Conservation (phyloP, 768 basidiomycete genomes). For the Pilatotrama ljubarskyi region DNA sequence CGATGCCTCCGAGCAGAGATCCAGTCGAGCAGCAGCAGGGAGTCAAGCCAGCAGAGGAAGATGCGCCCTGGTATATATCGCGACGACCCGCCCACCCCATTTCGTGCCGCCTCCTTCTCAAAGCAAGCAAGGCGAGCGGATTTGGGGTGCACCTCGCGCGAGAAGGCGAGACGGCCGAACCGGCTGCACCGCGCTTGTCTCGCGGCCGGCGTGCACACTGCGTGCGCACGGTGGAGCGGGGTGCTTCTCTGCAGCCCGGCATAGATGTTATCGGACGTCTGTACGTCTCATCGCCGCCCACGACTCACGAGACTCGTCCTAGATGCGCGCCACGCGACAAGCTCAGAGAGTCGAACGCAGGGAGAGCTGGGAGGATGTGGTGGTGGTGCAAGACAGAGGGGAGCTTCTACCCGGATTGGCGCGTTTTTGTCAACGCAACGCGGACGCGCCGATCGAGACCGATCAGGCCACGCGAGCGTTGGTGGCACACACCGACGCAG, state of each 20-base stretch:
- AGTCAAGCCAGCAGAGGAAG: not conserved
- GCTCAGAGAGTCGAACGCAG: not conserved
- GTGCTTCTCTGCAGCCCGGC: slow-evolving; percentile 2
- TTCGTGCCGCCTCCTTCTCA: not conserved
- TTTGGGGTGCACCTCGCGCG: slow-evolving; percentile 9
- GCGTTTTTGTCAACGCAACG: not conserved
- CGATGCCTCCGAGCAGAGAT: not conserved
- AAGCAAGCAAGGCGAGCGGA: not conserved
- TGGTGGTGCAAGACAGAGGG: not conserved
- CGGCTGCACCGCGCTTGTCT: not conserved
- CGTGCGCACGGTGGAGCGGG: slow-evolving; percentile 11
- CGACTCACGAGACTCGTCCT: not conserved
- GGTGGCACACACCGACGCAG: not conserved
- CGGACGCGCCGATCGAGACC: not conserved
- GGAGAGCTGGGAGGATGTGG: not conserved
- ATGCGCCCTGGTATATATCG: not conserved
- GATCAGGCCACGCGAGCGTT: slow-evolving; percentile 10
- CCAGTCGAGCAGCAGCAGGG: not conserved
- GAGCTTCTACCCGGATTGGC: not conserved
- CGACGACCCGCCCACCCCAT: not conserved
- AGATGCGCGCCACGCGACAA: no score
- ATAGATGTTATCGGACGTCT: slow-evolving; percentile 15
- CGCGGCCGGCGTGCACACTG: slow-evolving; percentile 1
- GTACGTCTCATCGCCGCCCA: not conserved
- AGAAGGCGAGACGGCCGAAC: not conserved